A percentile compares a stretch with the other conserved stretches of the same genome.
These are phyloP conservation scores for Dimocarpus longan DNA, from an alignment of 345 rosid species.

Conservation along the genomic window DNA sequence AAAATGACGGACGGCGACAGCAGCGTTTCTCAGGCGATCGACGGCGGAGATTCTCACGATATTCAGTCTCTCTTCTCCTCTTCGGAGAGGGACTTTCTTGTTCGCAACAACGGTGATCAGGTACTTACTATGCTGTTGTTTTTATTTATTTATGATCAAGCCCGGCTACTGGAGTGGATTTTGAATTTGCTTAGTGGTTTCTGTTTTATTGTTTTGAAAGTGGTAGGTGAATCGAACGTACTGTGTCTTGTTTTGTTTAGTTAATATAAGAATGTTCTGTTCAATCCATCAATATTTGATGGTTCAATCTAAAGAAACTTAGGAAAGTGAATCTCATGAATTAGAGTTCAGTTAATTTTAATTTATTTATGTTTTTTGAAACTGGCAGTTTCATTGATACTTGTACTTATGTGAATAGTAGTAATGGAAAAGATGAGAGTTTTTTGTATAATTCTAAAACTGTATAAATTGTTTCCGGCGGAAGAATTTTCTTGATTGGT, in stretches of 20 bases:
- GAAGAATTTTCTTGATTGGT: neutral
- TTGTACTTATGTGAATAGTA: neutral
- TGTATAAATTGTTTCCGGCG: neutral
- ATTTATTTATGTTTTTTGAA: too few relatives aligned
- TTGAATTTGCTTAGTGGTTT: neutral
- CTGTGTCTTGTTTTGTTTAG: neutral
- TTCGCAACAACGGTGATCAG: constrained; percentile 63
- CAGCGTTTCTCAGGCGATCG: constrained; percentile 15
- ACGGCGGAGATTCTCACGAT: constrained; percentile 41
- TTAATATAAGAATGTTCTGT: neutral
- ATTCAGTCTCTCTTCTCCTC: constrained; percentile 52
- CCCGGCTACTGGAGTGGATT: neutral
- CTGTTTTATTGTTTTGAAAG: neutral
- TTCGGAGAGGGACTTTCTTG: constrained; percentile 59
- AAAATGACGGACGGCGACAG: constrained; percentile 26
- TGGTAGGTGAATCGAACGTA: neutral
- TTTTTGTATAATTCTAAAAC: neutral
- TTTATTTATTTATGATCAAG: neutral
- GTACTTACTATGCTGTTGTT: constrained; percentile 15
- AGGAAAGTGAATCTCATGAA: neutral
- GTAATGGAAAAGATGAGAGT: neutral
- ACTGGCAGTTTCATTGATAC: neutral
- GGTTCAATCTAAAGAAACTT: neutral
- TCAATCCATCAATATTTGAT: neutral
- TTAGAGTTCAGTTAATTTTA: neutral